Percentiles rank a stretch among this genome's conserved stretches.
phyloP scores from a whole-genome alignment of 225 moss, liverwort and hornwort species.

The Takakia lepidozioides region DNA sequence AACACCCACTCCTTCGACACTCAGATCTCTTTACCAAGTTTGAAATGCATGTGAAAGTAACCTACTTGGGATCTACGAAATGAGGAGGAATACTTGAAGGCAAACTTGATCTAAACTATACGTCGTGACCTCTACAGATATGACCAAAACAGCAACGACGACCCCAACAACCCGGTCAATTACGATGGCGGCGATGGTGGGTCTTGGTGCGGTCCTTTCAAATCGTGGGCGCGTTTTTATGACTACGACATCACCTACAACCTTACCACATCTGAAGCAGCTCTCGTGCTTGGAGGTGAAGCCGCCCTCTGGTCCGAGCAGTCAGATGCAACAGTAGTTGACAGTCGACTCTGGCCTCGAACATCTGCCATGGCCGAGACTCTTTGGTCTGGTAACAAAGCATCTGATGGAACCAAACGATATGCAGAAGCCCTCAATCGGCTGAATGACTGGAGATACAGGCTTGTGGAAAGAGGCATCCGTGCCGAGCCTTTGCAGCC shows the following conservation, averaged over 20 bases:
- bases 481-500: slow-evolving; percentile 72
- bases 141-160: slow-evolving; percentile 54
- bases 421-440: slow-evolving; percentile 47
- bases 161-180: slow-evolving; percentile 40
- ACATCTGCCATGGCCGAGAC: slow-evolving; percentile 62
- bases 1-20: too few species aligned
- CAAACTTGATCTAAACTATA: too few species aligned
- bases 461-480: slow-evolving; percentile 57
- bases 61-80: too few species aligned
- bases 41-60: too few species aligned
- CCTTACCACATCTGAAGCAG: slow-evolving; percentile 41
- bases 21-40: too few species aligned
- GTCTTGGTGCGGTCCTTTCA: slow-evolving; percentile 77
- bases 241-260: slow-evolving; percentile 70
- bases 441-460: slow-evolving; percentile 69
- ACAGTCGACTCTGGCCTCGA: slow-evolving; percentile 64
- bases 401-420: slow-evolving; percentile 39
- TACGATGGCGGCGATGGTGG: slow-evolving; percentile 67
- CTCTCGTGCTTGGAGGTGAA: slow-evolving; percentile 70
- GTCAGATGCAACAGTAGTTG: slow-evolving; percentile 59
- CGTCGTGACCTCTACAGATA: slow-evolving; percentile 26
- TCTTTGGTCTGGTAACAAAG: slow-evolving; percentile 67
- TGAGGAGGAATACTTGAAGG: too few species aligned
- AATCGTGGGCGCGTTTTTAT: slow-evolving; percentile 74
- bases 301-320: slow-evolving; percentile 85